Percentiles rank a stretch among this genome's conserved stretches.
Conservation (phyloP, 768 basidiomycete genomes). For the Tulasnella calospora region DNA sequence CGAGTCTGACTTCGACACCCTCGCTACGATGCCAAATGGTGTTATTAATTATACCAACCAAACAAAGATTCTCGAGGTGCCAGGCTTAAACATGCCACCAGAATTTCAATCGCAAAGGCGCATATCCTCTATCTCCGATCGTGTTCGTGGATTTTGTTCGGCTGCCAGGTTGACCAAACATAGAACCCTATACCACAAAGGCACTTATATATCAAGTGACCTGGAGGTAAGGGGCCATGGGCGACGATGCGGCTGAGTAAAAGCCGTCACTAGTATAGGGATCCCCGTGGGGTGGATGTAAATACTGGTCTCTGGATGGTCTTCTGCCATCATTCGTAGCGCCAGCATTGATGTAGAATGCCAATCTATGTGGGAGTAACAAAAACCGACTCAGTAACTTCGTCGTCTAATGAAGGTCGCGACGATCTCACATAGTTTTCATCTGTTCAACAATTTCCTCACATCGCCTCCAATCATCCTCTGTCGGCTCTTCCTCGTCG, state of each 20-base stretch:
- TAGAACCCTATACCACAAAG: not conserved
- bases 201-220: not conserved
- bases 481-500: conserved; percentile 25
- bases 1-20: too few species aligned
- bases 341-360: conserved; percentile 17
- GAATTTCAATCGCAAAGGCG: too few species aligned
- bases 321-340: not conserved
- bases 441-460: conserved; percentile 23
- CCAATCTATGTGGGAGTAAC: not conserved
- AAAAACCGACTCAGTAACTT: not conserved
- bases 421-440: conserved; percentile 16
- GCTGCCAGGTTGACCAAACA: not conserved
- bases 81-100: too few species aligned
- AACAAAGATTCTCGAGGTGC: too few species aligned
- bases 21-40: too few species aligned
- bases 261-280: not conserved
- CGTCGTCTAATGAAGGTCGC: not conserved
- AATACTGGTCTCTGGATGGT: not conserved
- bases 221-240: not conserved
- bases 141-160: too few species aligned
- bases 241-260: conserved; percentile 5
- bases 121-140: too few species aligned
- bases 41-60: too few species aligned
- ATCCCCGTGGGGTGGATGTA: not conserved
- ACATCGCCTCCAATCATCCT: conserved; percentile 22